These are phyloP conservation scores for Alternaria alternata DNA, from an alignment of 2,329 filamentous ascomycete species.

Conservation along the genomic window DNA sequence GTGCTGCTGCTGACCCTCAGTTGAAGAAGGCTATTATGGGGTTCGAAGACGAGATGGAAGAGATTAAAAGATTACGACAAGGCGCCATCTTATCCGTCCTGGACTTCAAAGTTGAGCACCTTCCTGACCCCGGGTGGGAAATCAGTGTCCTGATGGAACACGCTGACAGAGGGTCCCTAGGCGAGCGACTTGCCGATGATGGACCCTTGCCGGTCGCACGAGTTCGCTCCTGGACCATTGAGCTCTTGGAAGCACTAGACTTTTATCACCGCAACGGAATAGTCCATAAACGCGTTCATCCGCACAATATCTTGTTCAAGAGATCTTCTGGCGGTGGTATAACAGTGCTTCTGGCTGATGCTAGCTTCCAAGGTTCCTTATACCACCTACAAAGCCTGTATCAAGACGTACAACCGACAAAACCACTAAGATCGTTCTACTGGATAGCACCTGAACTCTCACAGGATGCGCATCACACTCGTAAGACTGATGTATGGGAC, in stretches of 20 bases:
- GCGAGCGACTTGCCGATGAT: slow-evolving; percentile 81
- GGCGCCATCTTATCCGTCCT: slow-evolving; percentile 79
- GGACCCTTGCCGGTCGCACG: slow-evolving; percentile 76
- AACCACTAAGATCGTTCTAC: slow-evolving; percentile 76
- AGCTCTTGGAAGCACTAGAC: slow-evolving; percentile 86
- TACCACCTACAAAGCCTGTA: slow-evolving; percentile 67
- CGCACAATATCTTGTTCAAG: slow-evolving; percentile 80
- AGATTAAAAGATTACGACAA: slow-evolving; percentile 77
- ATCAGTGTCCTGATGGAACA: slow-evolving; percentile 78
- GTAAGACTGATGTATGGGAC: slow-evolving; percentile 93
- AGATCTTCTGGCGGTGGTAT: slow-evolving; percentile 71
- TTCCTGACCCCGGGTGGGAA: slow-evolving; percentile 68
- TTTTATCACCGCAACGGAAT: slow-evolving; percentile 87
- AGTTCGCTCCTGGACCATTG: slow-evolving; percentile 88
- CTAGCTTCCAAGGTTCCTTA: slow-evolving; percentile 73
- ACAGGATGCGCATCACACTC: slow-evolving; percentile 64
- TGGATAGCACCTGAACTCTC: slow-evolving; percentile 85
- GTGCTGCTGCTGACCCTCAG: slow-evolving; percentile 69
- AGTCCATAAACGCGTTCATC: slow-evolving; percentile 82
- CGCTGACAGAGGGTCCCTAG: slow-evolving; percentile 82
- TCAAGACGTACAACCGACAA: slow-evolving; percentile 60
- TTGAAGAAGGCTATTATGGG: slow-evolving; percentile 79
- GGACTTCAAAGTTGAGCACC: slow-evolving; percentile 75
- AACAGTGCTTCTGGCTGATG: slow-evolving; percentile 77
- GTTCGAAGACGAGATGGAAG: slow-evolving; percentile 79